These are phyloP conservation scores for Venturia carpophila DNA, from an alignment of 2,329 filamentous ascomycete species.

Conservation along the genomic window DNA sequence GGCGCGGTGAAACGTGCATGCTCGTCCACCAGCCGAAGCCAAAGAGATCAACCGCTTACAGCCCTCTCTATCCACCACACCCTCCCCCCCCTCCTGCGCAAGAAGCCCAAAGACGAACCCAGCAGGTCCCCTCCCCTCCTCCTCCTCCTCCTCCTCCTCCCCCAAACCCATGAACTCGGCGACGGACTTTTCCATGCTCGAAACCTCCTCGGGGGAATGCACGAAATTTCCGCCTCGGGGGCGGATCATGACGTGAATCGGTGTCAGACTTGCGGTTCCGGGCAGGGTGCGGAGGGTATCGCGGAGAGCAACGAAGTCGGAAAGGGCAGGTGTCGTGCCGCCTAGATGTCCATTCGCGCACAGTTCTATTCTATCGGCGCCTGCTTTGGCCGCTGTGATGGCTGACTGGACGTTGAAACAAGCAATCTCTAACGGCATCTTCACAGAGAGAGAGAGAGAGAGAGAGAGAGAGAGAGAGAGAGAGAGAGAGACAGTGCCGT, in stretches of 20 bases:
- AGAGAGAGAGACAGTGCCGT: not conserved
- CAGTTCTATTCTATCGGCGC: slow-evolving; percentile 15
- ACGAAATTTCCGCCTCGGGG: slow-evolving; percentile 41
- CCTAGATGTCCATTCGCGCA: not conserved
- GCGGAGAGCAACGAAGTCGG: not conserved
- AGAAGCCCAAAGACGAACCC: slow-evolving; percentile 17
- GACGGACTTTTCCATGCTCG: not conserved
- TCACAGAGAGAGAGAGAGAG: not conserved
- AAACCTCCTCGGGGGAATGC: slow-evolving; percentile 37
- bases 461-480: not conserved
- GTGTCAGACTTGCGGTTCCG: slow-evolving; percentile 24
- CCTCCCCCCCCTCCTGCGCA: not conserved
- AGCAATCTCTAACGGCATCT: slow-evolving; percentile 14
- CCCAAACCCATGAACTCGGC: not conserved
- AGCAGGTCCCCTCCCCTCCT: not conserved
- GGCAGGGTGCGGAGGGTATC: not conserved
- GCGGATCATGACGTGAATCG: slow-evolving; percentile 48
- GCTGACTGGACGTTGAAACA: not conserved
- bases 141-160: too few species aligned
- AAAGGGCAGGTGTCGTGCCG: not conserved
- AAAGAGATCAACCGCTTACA: not conserved
- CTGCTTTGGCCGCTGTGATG: not conserved
- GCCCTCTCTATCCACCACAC: not conserved
- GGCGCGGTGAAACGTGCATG: slow-evolving; percentile 16
- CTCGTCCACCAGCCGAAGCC: not conserved